Conservation (phyloP, 352 stramenopile genomes). For the Globisporangium rhizosaccharum region DNA sequence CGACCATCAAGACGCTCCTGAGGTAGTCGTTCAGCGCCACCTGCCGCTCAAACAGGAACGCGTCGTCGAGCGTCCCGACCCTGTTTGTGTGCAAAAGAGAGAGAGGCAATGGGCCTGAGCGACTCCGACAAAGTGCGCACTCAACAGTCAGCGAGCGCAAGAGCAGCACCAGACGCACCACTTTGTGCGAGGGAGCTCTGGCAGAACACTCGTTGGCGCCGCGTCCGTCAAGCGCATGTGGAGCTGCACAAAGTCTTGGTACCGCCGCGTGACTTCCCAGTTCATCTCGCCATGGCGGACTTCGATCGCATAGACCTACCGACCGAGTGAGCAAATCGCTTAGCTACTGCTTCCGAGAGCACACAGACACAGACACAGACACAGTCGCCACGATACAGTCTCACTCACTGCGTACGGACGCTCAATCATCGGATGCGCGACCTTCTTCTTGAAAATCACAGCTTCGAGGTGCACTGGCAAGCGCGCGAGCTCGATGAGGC, state of each 20-base stretch:
- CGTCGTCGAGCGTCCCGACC: constrained; percentile 26
- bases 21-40: constrained; percentile 44
- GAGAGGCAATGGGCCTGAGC: neutral
- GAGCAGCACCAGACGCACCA: constrained; percentile 21
- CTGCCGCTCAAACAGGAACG: constrained; percentile 33
- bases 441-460: constrained; percentile 24
- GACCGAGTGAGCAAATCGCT: neutral
- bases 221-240: constrained; percentile 20
- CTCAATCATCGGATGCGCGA: constrained; percentile 38
- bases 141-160: neutral
- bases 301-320: constrained; percentile 40
- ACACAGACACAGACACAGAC: neutral
- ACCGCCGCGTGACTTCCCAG: constrained; percentile 43
- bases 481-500: neutral
- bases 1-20: constrained; percentile 36
- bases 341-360: neutral
- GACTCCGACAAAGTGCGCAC: no score
- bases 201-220: constrained; percentile 11
- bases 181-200: constrained; percentile 29
- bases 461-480: constrained; percentile 13
- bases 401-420: constrained; percentile 25
- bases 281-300: constrained; percentile 28
- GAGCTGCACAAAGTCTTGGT: constrained; percentile 38
- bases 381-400: neutral
- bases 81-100: constrained; percentile 8